These are phyloP conservation scores for Colletotrichum acutatum DNA, from an alignment of 2,329 filamentous ascomycete genomes.

Conservation along the genomic window DNA sequence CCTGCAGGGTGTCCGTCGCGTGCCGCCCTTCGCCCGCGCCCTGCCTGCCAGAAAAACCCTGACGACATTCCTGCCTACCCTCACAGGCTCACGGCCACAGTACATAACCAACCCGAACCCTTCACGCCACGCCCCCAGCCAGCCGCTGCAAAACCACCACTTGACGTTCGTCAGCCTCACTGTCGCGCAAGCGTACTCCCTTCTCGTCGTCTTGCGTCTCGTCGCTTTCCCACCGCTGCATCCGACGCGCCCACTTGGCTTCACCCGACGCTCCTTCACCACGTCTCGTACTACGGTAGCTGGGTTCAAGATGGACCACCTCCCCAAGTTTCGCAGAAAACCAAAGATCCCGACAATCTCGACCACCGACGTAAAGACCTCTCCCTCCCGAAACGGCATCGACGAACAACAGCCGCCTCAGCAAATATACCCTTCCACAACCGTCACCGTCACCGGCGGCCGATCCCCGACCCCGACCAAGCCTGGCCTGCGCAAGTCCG, in stretches of 20 bases:
- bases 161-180: not conserved
- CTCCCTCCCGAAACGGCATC: conserved; percentile 35
- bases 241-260: not conserved
- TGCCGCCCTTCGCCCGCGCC: not conserved
- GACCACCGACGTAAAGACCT: conserved; percentile 46
- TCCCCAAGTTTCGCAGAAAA: conserved; percentile 56
- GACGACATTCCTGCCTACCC: conserved; percentile 31
- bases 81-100: no score
- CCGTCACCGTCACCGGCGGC: conserved; percentile 27
- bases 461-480: conserved; percentile 35
- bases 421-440: conserved; percentile 38
- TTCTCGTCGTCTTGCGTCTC: not conserved
- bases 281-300: not conserved
- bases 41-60: conserved; percentile 4
- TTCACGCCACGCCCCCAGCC: conserved; percentile 3
- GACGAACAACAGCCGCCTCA: conserved; percentile 39
- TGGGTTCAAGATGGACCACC: conserved; percentile 51
- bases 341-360: conserved; percentile 56
- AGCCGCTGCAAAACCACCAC: not conserved
- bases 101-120: conserved; percentile 11
- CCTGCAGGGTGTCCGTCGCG: conserved; percentile 14
- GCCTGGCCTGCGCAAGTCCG: conserved; percentile 45
- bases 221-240: not conserved
- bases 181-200: not conserved
- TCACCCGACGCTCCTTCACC: not conserved